Evolutionary conservation across 768 basidiomycete species (phyloP).

Genomic region (Leccinum sublutescens): DNA sequence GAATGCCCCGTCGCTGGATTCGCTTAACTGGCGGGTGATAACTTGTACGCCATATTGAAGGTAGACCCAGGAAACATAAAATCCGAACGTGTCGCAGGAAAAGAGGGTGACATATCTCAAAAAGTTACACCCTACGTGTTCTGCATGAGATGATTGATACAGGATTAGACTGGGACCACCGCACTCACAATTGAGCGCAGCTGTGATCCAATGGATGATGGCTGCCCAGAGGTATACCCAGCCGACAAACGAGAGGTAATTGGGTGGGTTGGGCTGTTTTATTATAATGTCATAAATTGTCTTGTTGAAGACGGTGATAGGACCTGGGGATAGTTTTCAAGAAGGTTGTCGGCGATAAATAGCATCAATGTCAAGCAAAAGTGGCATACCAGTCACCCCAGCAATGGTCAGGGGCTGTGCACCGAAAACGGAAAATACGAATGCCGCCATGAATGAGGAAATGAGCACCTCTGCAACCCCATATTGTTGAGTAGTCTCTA

Average conservation of each 20-base stretch:
- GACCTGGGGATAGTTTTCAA: conserved; percentile 45
- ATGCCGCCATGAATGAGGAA: conserved; percentile 86
- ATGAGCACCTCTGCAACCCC: conserved; percentile 85
- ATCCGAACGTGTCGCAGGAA: conserved; percentile 90
- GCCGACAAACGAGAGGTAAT: conserved; percentile 83
- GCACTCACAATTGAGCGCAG: conserved; percentile 66
- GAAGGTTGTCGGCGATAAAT: not conserved
- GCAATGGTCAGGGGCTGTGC: conserved; percentile 91
- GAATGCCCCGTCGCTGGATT: conserved; percentile 45
- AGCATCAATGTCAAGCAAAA: not conserved
- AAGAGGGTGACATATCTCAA: conserved; percentile 86
- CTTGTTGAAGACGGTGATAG: conserved; percentile 92
- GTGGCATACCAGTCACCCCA: conserved; percentile 72
- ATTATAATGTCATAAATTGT: conserved; percentile 78
- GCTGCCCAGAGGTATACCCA: conserved; percentile 95
- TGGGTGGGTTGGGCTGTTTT: conserved; percentile 54
- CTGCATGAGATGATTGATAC: conserved; percentile 1
- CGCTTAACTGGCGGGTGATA: conserved; percentile 64
- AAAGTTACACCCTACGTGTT: conserved; percentile 67
- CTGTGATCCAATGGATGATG: conserved; percentile 81
- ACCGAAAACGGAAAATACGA: conserved; percentile 82
- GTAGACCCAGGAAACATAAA: conserved; percentile 90
- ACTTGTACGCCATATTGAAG: conserved; percentile 89
- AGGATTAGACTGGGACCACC: not conserved
- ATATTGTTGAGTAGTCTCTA: conserved; percentile 87